Conservation (phyloP, 2,329 filamentous ascomycete genomes). For the Nemania sp. region DNA sequence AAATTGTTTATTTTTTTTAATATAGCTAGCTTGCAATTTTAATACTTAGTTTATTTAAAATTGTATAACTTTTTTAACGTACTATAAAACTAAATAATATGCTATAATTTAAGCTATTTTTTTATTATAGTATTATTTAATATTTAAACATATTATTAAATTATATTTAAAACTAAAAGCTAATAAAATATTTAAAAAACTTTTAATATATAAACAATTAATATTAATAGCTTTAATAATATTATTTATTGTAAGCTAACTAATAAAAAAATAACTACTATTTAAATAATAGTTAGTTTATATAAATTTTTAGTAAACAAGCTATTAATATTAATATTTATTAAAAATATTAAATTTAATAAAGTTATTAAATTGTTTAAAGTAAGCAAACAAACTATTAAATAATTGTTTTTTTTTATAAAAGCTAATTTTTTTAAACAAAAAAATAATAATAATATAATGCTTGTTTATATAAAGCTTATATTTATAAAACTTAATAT, state of each 20-base stretch:
- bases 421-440: too few relatives aligned
- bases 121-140: background rate
- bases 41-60: background rate
- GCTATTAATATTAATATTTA: background rate
- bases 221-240: background rate
- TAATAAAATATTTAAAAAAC: background rate
- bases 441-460: too few relatives aligned
- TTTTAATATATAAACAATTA: background rate
- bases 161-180: background rate
- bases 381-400: background rate
- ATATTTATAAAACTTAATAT: too few relatives aligned
- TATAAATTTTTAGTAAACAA: background rate
- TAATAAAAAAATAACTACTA: background rate
- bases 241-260: background rate
- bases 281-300: background rate
- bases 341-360: background rate
- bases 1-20: background rate
- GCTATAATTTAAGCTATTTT: background rate
- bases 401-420: too few relatives aligned
- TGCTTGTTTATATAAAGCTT: too few relatives aligned
- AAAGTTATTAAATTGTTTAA: background rate
- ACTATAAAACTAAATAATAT: background rate
- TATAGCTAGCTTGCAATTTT: background rate
- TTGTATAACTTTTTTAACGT: background rate
- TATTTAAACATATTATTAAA: background rate